Evolutionary conservation across 2,329 filamentous ascomycete species (phyloP).

Genomic region (Sodiomyces alkalinus): DNA sequence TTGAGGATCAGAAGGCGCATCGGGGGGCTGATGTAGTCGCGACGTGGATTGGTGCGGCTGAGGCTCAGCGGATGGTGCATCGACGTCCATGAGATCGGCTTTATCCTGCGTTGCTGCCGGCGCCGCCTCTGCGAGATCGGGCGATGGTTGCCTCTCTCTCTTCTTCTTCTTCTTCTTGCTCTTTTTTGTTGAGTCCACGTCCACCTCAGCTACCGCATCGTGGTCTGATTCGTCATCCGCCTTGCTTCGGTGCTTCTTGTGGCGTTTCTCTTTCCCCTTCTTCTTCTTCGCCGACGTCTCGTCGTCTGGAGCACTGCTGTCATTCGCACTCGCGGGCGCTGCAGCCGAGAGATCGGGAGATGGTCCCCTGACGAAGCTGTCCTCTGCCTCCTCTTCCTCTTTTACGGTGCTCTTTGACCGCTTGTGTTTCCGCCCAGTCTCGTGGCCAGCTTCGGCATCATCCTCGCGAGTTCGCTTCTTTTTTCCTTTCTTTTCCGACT

Average conservation of each 20-base stretch:
- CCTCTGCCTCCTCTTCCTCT: slow-evolving; percentile 5
- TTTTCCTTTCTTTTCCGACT: slow-evolving; percentile 19
- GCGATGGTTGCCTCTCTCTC: slow-evolving; percentile 13
- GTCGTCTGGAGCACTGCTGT: slow-evolving; percentile 9
- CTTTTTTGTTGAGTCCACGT: slow-evolving; percentile 11
- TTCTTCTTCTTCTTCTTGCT: slow-evolving; percentile 16
- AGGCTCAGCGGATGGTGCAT: slow-evolving; percentile 13
- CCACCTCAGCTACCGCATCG: slow-evolving; percentile 5
- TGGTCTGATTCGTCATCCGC: slow-evolving; percentile 1
- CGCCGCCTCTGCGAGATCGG: slow-evolving; percentile 8
- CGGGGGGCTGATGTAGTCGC: slow-evolving; percentile 20
- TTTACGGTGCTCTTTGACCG: slow-evolving; percentile 28
- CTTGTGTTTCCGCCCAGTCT: slow-evolving; percentile 34
- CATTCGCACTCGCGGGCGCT: slow-evolving; percentile 5
- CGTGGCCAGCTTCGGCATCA: slow-evolving; percentile 20
- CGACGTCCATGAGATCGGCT: slow-evolving; percentile 24
- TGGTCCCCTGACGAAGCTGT: background rate
- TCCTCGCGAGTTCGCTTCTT: slow-evolving; percentile 32
- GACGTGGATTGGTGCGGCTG: slow-evolving; percentile 11
- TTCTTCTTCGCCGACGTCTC: slow-evolving; percentile 1
- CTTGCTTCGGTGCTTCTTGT: no score
- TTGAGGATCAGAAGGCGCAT: slow-evolving; percentile 21
- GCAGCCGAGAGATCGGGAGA: slow-evolving; percentile 1
- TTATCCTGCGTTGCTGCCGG: slow-evolving; percentile 6
- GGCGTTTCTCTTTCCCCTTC: background rate